These are phyloP conservation scores for Pseudisothecium myosuroides DNA, from an alignment of 225 moss, liverwort and hornwort species.

Conservation along the genomic window DNA sequence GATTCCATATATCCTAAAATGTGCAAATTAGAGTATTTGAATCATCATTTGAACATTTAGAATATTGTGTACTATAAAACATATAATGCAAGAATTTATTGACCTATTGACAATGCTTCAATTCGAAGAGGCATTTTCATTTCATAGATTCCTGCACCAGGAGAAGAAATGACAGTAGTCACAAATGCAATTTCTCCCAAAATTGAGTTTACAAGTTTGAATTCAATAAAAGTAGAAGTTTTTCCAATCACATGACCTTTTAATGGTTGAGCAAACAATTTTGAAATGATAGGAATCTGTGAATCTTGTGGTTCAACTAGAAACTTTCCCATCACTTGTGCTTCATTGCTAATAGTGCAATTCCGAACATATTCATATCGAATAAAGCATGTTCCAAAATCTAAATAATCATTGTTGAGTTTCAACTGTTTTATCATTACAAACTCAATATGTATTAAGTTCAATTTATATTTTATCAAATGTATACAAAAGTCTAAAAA, in stretches of 20 bases:
- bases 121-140: conserved; percentile 32
- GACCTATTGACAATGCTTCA: conserved; percentile 42
- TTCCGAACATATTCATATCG: conserved; percentile 30
- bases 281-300: conserved; percentile 29
- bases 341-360: conserved; percentile 41
- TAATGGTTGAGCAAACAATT: conserved; percentile 7
- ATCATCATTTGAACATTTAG: background rate
- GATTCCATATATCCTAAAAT: background rate
- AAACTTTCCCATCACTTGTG: conserved; percentile 61
- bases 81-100: background rate
- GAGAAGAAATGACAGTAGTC: background rate
- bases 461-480: too few relatives aligned
- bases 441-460: background rate
- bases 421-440: conserved; percentile 22
- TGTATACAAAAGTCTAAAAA: background rate
- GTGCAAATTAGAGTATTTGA: background rate
- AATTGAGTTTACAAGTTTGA: conserved; percentile 20
- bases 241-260: conserved; percentile 35
- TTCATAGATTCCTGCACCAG: background rate
- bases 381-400: conserved; percentile 64
- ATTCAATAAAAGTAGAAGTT: conserved; percentile 19
- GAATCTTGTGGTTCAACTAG: conserved; percentile 38
- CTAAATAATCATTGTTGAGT: conserved; percentile 20
- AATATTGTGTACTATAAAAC: background rate
- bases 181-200: conserved; percentile 50